phyloP scores from a whole-genome alignment of 1,284 basidiomycete species.

The Ustilago loliicola region DNA sequence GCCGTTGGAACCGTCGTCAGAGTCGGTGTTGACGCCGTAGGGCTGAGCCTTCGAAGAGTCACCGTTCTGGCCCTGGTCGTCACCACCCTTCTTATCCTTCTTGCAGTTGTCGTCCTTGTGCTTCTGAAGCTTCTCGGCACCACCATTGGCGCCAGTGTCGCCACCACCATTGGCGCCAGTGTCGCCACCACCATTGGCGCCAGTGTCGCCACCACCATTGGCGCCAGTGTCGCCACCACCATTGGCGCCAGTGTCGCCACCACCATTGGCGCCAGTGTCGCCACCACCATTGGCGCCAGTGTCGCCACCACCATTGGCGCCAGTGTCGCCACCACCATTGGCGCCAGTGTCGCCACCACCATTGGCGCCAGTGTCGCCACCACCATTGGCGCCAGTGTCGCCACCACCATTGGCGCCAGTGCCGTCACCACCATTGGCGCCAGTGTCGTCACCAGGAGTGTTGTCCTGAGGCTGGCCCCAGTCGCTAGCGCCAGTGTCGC shows the following conservation, averaged over 20 bases:
- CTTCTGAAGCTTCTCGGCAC: background rate
- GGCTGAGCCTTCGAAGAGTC: background rate
- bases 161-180: no score
- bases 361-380: no score
- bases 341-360: background rate
- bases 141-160: background rate
- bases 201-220: background rate
- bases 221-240: background rate
- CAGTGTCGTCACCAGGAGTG: background rate
- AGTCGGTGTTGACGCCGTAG: no score
- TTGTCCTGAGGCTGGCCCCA: slow-evolving; percentile 5
- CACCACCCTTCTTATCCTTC: slow-evolving; percentile 11
- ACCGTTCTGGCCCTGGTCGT: background rate
- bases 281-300: background rate
- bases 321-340: background rate
- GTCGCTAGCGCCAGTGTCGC: no score
- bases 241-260: background rate
- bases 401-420: no score
- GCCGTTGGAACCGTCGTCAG: background rate
- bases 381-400: background rate
- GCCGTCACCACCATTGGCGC: no score
- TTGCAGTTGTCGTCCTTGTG: slow-evolving; percentile 16
- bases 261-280: no score
- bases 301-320: background rate
- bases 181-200: background rate